Conservation (phyloP, 176 grass and related monocot genomes). For the Oryza meyeriana region DNA sequence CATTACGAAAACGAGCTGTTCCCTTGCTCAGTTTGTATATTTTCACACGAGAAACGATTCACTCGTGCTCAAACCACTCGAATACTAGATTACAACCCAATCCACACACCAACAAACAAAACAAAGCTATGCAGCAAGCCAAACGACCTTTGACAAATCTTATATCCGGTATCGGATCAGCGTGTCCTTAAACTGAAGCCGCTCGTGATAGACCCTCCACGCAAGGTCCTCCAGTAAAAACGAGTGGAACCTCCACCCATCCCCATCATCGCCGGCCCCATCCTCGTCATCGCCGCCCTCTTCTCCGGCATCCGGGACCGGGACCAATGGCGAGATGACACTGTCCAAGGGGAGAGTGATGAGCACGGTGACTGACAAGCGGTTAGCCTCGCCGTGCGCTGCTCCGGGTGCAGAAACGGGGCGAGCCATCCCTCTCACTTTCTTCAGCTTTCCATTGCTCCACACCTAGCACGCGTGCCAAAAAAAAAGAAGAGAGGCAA, state of each 20-base stretch:
- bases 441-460: constrained; percentile 74
- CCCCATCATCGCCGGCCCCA: background rate
- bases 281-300: background rate
- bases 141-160: background rate
- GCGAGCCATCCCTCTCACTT: constrained; percentile 56
- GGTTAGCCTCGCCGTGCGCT: constrained; percentile 7
- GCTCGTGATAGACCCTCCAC: constrained; percentile 61
- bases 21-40: background rate
- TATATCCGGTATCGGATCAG: constrained; percentile 45
- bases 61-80: constrained; percentile 2
- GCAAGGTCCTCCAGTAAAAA: constrained; percentile 58
- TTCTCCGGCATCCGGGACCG: background rate
- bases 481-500: constrained; percentile 28
- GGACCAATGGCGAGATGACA: constrained; percentile 49
- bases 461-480: constrained; percentile 53
- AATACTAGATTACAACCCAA: background rate
- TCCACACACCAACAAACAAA: constrained; percentile 4
- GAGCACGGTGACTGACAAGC: constrained; percentile 53
- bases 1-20: background rate
- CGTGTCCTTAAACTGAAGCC: constrained; percentile 55
- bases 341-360: constrained; percentile 56
- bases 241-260: constrained; percentile 37
- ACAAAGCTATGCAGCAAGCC: background rate
- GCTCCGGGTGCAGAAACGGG: constrained; percentile 14
- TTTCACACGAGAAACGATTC: background rate